Conservation (phyloP, 768 basidiomycete species). For the Gloeostereum incarnatum region DNA sequence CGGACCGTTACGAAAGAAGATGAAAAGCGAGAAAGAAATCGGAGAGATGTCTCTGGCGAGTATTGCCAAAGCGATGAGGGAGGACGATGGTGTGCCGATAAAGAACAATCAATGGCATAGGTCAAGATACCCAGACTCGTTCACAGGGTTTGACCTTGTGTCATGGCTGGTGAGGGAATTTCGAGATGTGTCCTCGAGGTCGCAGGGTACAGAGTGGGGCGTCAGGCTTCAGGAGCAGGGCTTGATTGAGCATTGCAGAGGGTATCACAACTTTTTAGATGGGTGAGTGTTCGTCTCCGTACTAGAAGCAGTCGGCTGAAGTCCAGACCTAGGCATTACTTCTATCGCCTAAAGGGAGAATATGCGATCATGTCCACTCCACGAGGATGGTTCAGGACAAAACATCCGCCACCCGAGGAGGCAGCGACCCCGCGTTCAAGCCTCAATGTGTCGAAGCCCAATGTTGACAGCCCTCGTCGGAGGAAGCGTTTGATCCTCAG, state of each 20-base stretch:
- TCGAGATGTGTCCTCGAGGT: slow-evolving; percentile 74
- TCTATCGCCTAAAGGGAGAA: slow-evolving; percentile 75
- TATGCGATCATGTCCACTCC: slow-evolving; percentile 66
- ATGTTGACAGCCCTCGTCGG: slow-evolving; percentile 30
- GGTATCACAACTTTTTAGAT: slow-evolving; percentile 77
- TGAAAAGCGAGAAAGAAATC: slow-evolving; percentile 71
- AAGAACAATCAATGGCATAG: slow-evolving; percentile 82
- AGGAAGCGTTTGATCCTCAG: slow-evolving; percentile 65
- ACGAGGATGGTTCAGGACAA: slow-evolving; percentile 60
- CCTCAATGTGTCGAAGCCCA: slow-evolving; percentile 23
- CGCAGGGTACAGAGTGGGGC: slow-evolving; percentile 77
- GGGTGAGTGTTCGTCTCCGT: slow-evolving; percentile 40
- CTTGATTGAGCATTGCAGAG: slow-evolving; percentile 76
- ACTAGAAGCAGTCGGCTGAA: slow-evolving; percentile 4
- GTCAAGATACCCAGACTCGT: slow-evolving; percentile 65
- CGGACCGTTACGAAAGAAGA: slow-evolving; percentile 71
- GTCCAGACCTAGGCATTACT: slow-evolving; percentile 59
- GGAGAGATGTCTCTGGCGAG: slow-evolving; percentile 49
- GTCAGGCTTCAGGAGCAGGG: slow-evolving; percentile 70
- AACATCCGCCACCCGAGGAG: slow-evolving; percentile 35
- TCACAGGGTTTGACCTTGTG: slow-evolving; percentile 84
- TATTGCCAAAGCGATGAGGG: slow-evolving; percentile 79
- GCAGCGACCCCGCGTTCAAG: slow-evolving; percentile 18
- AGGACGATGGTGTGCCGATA: slow-evolving; percentile 77
- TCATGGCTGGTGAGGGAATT: slow-evolving; percentile 92